Base-by-base conservation (phyloP, 2,329 filamentous ascomycete genomes). In the Trichoderma sp. region DNA sequence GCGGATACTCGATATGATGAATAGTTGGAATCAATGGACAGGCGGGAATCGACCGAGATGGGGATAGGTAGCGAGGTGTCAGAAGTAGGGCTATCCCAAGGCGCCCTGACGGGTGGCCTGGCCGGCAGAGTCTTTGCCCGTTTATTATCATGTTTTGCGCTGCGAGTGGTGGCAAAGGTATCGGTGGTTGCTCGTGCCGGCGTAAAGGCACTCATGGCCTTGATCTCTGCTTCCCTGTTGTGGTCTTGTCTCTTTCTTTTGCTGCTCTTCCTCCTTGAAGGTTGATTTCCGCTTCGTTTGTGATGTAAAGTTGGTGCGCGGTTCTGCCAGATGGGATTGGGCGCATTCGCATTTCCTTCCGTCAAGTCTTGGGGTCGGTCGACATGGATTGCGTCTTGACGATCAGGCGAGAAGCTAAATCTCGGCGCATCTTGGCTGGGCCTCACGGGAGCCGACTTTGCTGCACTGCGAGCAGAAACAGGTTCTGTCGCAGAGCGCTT, bases 171-270 rank as follows among this genome's bases (percentile, higher is more conserved):
- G 68, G 87, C 87, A 79, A 87, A 88, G 36, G 85, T 84, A 73
- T 90, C 87, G 62, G 87, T 86, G 12, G 87, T 86, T 6, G 90
- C 86, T 66, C 92, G 88, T 68, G 90, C 83, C 6, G 93, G 90
- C 75, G 91, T 87, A 73, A 87, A 88, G 53, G 89, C 88, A 77
- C 89, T 92, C 92, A 98, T 93, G 68, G 93, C 90, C 78, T 91
- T 93, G 78, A 98, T 94, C 81, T 97, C 94, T 73, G 93, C 93
- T 81, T 97, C 95, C 71, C 95, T 88, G 72, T 92, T 87, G 78
- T 90, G 88, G 74, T 97, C 93, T 74, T 92, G 87, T 75, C 91
- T 91, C 77, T 91, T 90, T 76, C 91, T 89, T 82, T 93, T 97
- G 84, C 90, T 94, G 53, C 92, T 92, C 78, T 90, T 93, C 73